These are phyloP conservation scores for Babesia ovata DNA, from an alignment of 169 alveolate species.

Conservation along the genomic window DNA sequence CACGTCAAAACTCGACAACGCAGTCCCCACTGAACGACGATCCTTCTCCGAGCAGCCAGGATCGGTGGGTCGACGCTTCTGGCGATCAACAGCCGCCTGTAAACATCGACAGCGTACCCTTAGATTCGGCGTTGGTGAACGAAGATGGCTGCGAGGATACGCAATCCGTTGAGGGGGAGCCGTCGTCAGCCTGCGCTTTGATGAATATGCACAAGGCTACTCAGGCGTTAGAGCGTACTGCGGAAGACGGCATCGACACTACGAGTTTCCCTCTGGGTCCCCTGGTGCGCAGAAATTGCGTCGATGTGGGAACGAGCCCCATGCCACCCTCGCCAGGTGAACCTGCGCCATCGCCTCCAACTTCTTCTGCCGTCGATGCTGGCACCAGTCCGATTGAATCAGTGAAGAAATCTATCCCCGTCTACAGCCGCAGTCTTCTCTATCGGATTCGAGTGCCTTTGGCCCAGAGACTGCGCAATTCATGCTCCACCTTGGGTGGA, in stretches of 20 bases:
- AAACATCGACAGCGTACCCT: not conserved
- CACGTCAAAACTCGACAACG: not conserved
- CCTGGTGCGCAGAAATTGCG: slow-evolving; percentile 14
- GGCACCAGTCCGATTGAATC: slow-evolving; percentile 33
- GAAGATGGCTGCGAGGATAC: not conserved
- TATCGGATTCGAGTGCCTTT: slow-evolving; percentile 63
- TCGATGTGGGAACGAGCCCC: slow-evolving; percentile 31
- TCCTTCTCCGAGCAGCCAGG: not conserved
- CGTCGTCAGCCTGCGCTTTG: slow-evolving; percentile 15
- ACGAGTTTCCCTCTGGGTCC: slow-evolving; percentile 7
- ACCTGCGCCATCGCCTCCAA: not conserved
- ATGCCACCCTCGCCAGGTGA: not conserved
- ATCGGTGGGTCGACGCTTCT: not conserved
- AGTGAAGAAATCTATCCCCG: slow-evolving; percentile 41
- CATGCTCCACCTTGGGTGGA: slow-evolving; percentile 27
- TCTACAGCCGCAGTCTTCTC: slow-evolving; percentile 57
- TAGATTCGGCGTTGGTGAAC: not conserved
- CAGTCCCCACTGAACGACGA: not conserved
- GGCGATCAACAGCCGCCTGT: not conserved
- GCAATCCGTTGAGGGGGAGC: not conserved
- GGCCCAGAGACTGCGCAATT: slow-evolving; percentile 59
- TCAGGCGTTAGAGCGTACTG: not conserved
- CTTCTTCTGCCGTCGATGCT: slow-evolving; percentile 17
- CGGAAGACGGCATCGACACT: not conserved
- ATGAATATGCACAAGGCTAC: slow-evolving; percentile 29